Evolutionary conservation across 768 basidiomycete species (phyloP).

Genomic region (Sarcodon sp.): DNA sequence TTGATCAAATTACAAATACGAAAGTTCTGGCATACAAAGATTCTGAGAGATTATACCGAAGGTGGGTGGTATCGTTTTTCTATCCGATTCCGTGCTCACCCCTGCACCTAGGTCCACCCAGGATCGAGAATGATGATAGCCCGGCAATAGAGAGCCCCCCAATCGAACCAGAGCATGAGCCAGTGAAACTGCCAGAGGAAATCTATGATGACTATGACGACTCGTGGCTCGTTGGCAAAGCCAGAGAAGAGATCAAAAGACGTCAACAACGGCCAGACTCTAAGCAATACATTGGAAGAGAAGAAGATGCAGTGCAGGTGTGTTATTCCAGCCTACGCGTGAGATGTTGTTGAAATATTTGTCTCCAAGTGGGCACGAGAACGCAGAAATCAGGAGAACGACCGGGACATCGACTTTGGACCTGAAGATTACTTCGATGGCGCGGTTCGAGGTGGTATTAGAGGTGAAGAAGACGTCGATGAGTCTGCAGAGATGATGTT

Average conservation of each 20-base stretch:
- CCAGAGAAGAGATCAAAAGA: slow-evolving; percentile 63
- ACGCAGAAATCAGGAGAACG: slow-evolving; percentile 56
- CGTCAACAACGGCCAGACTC: slow-evolving; percentile 31
- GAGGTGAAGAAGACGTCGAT: slow-evolving; percentile 51
- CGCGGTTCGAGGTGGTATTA: slow-evolving; percentile 38
- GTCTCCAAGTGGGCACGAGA: slow-evolving; percentile 62
- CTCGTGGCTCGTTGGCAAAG: slow-evolving; percentile 77
- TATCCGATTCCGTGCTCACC: background rate
- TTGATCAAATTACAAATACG: slow-evolving; percentile 70
- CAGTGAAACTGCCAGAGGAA: slow-evolving; percentile 11
- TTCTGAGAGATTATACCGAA: slow-evolving; percentile 25
- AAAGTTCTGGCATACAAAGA: slow-evolving; percentile 65
- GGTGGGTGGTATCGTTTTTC: background rate
- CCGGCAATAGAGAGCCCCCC: background rate
- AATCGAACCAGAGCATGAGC: background rate
- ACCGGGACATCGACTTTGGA: slow-evolving; percentile 61
- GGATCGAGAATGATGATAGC: background rate
- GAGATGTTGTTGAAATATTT: background rate
- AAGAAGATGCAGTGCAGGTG: no score
- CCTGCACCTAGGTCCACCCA: background rate
- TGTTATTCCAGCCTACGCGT: background rate
- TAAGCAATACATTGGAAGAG: slow-evolving; percentile 8
- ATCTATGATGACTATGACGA: slow-evolving; percentile 32
- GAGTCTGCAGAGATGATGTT: slow-evolving; percentile 76
- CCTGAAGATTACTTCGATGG: slow-evolving; percentile 79